A percentile compares a stretch with the other conserved stretches of the same genome.
phyloP scores from a whole-genome alignment of 768 basidiomycete genomes.

The Suillus discolor region DNA sequence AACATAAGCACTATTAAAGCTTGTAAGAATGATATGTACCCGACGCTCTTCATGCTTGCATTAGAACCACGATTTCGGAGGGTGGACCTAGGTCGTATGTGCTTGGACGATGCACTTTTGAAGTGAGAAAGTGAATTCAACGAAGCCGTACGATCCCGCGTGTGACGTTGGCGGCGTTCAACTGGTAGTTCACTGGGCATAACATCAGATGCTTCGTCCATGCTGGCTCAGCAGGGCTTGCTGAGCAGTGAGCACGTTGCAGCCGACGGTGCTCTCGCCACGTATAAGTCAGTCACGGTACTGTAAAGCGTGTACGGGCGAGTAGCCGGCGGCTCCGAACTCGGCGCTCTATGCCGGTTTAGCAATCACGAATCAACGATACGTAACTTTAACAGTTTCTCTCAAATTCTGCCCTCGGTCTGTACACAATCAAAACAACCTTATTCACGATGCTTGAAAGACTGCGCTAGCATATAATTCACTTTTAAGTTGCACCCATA shows the following conservation, averaged over 20 bases:
- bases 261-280: background rate
- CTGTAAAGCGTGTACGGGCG: background rate
- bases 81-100: constrained; percentile 10
- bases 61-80: constrained; percentile 21
- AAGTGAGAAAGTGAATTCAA: constrained; percentile 15
- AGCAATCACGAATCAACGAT: too few species aligned
- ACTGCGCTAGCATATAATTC: background rate
- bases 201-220: constrained; percentile 3
- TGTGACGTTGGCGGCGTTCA: constrained; percentile 3
- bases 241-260: background rate
- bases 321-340: background rate
- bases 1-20: background rate
- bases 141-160: constrained; percentile 19
- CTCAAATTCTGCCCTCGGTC: background rate
- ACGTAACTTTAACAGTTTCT: too few species aligned
- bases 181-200: background rate
- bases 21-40: constrained; percentile 16
- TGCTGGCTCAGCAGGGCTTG: constrained; percentile 3
- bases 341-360: background rate
- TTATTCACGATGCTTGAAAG: background rate
- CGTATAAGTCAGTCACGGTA: background rate
- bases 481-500: background rate
- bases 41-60: constrained; percentile 16
- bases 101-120: constrained; percentile 9
- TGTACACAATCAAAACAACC: background rate